Percentiles rank a stretch among this genome's conserved stretches.
Conservation (phyloP, 805 yeast species). For the Brettanomyces sp. region DNA sequence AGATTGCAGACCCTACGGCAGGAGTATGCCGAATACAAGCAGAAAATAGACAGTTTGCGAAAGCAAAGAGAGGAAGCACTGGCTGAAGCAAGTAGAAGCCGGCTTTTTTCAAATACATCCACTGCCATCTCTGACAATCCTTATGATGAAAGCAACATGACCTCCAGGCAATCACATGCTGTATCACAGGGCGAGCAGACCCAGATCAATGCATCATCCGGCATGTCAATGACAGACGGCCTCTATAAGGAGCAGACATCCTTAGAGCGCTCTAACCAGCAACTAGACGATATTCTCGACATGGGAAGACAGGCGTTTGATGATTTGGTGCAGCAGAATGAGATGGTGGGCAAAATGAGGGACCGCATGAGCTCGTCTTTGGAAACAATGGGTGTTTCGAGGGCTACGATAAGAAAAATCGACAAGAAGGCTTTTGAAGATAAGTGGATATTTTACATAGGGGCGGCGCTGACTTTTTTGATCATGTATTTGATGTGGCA, state of each 20-base stretch:
- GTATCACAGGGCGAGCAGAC: conserved; percentile 1
- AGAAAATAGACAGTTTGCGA: conserved; percentile 45
- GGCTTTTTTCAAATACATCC: conserved; percentile 32
- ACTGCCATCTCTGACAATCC: conserved; percentile 37
- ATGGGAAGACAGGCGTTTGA: conserved; percentile 83
- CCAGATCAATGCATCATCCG: conserved; percentile 14
- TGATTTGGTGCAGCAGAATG: conserved; percentile 79
- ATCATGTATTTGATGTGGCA: conserved; percentile 59
- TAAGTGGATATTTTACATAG: conserved; percentile 77
- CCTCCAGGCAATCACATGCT: conserved; percentile 9
- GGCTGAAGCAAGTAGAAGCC: conserved; percentile 38
- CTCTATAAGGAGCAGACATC: conserved; percentile 55
- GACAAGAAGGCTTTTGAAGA: conserved; percentile 80
- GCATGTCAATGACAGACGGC: conserved; percentile 45
- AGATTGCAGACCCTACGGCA: conserved; percentile 50
- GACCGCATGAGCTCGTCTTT: conserved; percentile 57
- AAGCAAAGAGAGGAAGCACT: conserved; percentile 43
- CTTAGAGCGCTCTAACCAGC: conserved; percentile 62
- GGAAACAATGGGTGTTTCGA: conserved; percentile 77
- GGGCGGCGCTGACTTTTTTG: conserved; percentile 51
- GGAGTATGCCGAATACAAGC: conserved; percentile 36
- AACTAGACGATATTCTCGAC: conserved; percentile 81
- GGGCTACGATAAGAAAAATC: conserved; percentile 69
- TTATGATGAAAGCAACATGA: conserved; percentile 26
- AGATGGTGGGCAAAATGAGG: conserved; percentile 54